These are phyloP conservation scores for Colletotrichum sp. DNA, from an alignment of 2,329 filamentous ascomycete genomes.

Conservation along the genomic window DNA sequence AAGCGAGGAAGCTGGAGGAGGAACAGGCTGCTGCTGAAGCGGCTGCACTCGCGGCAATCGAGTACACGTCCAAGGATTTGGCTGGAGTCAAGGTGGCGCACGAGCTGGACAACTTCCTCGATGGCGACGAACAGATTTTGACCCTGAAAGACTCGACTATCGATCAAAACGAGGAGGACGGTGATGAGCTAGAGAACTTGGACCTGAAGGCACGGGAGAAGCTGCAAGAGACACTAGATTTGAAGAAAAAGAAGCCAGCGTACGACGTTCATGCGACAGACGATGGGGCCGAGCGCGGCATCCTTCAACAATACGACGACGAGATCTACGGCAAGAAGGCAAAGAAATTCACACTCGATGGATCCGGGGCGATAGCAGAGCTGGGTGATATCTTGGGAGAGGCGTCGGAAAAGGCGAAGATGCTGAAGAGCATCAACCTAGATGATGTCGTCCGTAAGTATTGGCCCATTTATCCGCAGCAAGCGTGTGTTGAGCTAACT, in stretches of 20 bases:
- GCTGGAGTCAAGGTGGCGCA: slow-evolving; percentile 93
- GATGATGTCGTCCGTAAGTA: slow-evolving; percentile 77
- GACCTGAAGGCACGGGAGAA: slow-evolving; percentile 75
- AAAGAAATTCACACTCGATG: slow-evolving; percentile 87
- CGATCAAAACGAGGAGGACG: slow-evolving; percentile 81
- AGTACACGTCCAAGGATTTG: slow-evolving; percentile 86
- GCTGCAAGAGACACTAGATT: slow-evolving; percentile 75
- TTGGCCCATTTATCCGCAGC: neutral
- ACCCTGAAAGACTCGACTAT: slow-evolving; percentile 95
- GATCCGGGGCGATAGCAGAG: slow-evolving; percentile 72
- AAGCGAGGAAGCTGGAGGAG: slow-evolving; percentile 73
- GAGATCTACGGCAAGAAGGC: slow-evolving; percentile 90
- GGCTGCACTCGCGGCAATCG: slow-evolving; percentile 61
- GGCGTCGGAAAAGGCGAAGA: slow-evolving; percentile 61
- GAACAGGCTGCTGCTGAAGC: slow-evolving; percentile 81
- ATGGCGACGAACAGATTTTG: slow-evolving; percentile 85
- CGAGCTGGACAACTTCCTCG: slow-evolving; percentile 80
- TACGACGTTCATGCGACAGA: slow-evolving; percentile 82
- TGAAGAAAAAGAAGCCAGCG: slow-evolving; percentile 88
- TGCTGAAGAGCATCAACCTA: slow-evolving; percentile 75
- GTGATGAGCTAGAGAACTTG: slow-evolving; percentile 86
- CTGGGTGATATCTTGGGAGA: slow-evolving; percentile 61
- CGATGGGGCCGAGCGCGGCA: slow-evolving; percentile 66
- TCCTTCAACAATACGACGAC: slow-evolving; percentile 93
- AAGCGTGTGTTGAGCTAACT: slow-evolving; percentile 30